Conservation (phyloP, 2,329 filamentous ascomycete genomes). For the Cryphonectria japonica region DNA sequence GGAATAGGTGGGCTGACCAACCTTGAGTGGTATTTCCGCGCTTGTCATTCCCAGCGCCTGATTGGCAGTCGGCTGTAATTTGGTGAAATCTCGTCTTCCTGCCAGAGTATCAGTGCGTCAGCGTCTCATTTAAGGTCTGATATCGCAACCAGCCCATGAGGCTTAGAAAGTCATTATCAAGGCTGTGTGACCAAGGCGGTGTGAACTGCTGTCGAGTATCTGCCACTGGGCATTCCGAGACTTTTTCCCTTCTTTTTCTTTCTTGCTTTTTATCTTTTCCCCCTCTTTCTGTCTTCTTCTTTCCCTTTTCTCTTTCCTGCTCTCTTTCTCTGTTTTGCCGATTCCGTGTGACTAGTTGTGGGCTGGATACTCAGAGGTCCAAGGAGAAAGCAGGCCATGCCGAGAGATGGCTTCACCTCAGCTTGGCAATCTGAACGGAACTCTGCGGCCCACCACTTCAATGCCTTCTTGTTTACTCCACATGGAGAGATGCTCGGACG, state of each 20-base stretch:
- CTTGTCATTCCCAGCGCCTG: constrained; percentile 30
- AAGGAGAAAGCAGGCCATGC: background rate
- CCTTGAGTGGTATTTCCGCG: constrained; percentile 29
- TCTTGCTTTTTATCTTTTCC: background rate
- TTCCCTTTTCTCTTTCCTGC: too few species aligned
- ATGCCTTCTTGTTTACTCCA: background rate
- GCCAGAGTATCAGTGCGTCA: constrained; percentile 22
- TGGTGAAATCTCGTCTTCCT: constrained; percentile 20
- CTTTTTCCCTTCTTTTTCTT: background rate
- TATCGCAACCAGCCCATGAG: background rate
- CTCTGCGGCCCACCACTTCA: background rate
- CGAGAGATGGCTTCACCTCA: background rate
- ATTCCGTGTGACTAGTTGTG: background rate
- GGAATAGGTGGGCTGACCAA: constrained; percentile 25
- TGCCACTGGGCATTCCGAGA: background rate
- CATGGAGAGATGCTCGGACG: background rate
- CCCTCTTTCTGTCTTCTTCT: too few species aligned
- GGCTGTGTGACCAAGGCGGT: background rate
- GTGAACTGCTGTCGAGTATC: background rate
- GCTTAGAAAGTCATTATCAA: background rate
- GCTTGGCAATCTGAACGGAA: background rate
- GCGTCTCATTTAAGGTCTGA: constrained; percentile 9
- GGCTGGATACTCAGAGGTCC: background rate
- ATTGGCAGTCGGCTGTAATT: constrained; percentile 24
- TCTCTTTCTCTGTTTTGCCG: background rate